Percentiles rank a stretch among this genome's conserved stretches.
Evolutionary conservation across 495 filamentous ascomycete genomes (phyloP).

Genomic region (Aspergillus bertholletiae): DNA sequence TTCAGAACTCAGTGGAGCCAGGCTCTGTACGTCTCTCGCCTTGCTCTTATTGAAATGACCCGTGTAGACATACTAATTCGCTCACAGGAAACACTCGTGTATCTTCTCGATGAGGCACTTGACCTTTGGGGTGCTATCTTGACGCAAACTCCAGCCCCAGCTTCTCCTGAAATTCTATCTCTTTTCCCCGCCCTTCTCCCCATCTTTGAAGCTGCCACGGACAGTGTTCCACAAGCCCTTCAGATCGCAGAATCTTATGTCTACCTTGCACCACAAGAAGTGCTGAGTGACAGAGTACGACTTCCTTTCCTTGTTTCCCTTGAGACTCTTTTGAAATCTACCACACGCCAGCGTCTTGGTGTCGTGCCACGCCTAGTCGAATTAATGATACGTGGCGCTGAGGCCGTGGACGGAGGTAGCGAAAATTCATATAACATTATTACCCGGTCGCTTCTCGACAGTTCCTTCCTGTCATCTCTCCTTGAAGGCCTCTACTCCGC

Average conservation of each 20-base stretch:
- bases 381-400: conserved; percentile 64
- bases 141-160: conserved; percentile 61
- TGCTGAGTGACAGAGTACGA: conserved; percentile 65
- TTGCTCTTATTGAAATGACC: neutral
- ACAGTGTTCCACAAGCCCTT: conserved; percentile 64
- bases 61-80: conserved; percentile 7
- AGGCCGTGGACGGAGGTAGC: conserved; percentile 66
- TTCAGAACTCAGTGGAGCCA: conserved; percentile 71
- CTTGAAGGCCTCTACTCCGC: conserved; percentile 68
- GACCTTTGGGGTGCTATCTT: conserved; percentile 84
- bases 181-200: conserved; percentile 67
- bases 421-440: conserved; percentile 60
- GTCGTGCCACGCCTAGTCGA: conserved; percentile 66
- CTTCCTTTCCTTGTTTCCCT: conserved; percentile 55
- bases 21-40: conserved; percentile 57
- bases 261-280: conserved; percentile 67
- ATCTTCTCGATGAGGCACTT: conserved; percentile 87
- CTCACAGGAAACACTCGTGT: conserved; percentile 64
- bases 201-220: conserved; percentile 65
- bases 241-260: conserved; percentile 78
- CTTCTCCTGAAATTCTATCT: conserved; percentile 61
- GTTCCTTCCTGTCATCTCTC: conserved; percentile 60
- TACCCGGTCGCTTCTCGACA: conserved; percentile 65
- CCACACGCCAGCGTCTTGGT: conserved; percentile 63
- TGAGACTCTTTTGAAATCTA: conserved; percentile 45